Evolutionary conservation across 371 early-diverging fungal genomes (phyloP).

Genomic region (Syncephalastrum sp.): DNA sequence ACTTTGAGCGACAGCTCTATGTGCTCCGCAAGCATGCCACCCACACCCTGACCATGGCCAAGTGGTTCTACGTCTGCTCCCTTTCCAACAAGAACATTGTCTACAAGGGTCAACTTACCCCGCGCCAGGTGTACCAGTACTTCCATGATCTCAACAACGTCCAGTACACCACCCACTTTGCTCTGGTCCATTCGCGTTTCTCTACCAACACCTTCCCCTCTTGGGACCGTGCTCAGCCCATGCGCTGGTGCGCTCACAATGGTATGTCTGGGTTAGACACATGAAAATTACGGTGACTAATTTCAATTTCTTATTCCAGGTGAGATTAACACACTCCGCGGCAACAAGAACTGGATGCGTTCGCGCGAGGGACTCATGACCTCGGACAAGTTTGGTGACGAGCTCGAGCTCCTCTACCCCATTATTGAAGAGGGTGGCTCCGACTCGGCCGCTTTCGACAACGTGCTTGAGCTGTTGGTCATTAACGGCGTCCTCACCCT

Average conservation of each 20-base stretch:
- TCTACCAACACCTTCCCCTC: conserved; percentile 98
- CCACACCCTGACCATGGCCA: conserved; percentile 72
- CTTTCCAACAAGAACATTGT: conserved; percentile 89
- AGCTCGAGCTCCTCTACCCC: conserved; percentile 85
- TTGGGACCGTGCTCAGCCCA: conserved; percentile 98
- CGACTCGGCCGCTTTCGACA: conserved; percentile 95
- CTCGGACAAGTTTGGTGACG: conserved; percentile 75
- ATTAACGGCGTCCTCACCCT: conserved; percentile 87
- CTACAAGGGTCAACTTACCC: conserved; percentile 95
- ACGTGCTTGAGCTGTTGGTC: conserved; percentile 90
- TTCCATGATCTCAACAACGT: conserved; percentile 86
- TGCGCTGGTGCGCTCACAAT: conserved; percentile 97
- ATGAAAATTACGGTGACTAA: no score
- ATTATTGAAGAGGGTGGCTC: conserved; percentile 97
- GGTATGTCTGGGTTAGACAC: conserved; percentile 53
- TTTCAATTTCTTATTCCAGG: conserved; percentile 38
- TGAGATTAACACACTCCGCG: conserved; percentile 97
- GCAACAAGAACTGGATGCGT: conserved; percentile 99
- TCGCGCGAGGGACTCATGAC: conserved; percentile 93
- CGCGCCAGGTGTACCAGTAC: conserved; percentile 91
- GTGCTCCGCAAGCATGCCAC: conserved; percentile 88
- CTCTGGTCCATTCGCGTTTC: conserved; percentile 95
- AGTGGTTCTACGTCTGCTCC: conserved; percentile 96
- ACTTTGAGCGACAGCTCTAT: conserved; percentile 87
- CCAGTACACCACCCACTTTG: conserved; percentile 85